phyloP scores from a whole-genome alignment of 306 rosid species.

The Fagus crenata region DNA sequence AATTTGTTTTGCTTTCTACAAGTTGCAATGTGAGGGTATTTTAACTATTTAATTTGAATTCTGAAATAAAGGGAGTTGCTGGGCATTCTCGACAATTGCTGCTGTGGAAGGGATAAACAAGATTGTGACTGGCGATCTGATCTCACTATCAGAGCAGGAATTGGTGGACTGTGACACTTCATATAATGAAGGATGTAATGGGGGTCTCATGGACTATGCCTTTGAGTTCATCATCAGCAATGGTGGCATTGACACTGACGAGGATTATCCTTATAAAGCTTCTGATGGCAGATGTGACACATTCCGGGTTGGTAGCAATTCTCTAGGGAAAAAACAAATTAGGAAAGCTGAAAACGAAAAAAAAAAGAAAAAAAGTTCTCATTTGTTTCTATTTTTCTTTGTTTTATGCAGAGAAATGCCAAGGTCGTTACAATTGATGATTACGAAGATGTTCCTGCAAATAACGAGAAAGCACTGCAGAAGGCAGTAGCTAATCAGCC shows the following conservation, averaged over 20 bases:
- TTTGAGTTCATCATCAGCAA: conserved; percentile 75
- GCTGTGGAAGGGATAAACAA: conserved; percentile 84
- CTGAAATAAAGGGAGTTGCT: conserved; percentile 69
- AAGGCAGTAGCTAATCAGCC: conserved; percentile 83
- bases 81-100: conserved; percentile 79
- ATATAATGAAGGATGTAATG: conserved; percentile 73
- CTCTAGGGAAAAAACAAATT: neutral
- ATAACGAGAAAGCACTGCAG: conserved; percentile 62
- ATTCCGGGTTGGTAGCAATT: conserved; percentile 48
- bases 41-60: neutral
- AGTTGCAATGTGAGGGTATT: neutral
- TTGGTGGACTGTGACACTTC: conserved; percentile 76
- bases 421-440: conserved; percentile 63
- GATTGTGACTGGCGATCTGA: conserved; percentile 72
- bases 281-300: conserved; percentile 58
- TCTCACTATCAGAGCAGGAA: conserved; percentile 87
- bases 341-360: neutral
- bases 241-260: conserved; percentile 81
- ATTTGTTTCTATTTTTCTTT: conserved; percentile 3
- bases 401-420: conserved; percentile 67
- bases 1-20: neutral
- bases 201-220: conserved; percentile 78
- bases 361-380: neutral
- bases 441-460: conserved; percentile 63
- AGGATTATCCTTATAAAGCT: conserved; percentile 71